Evolutionary conservation across 2,329 filamentous ascomycete genomes (phyloP).

Genomic region (Coccinonectria pachysandricola): DNA sequence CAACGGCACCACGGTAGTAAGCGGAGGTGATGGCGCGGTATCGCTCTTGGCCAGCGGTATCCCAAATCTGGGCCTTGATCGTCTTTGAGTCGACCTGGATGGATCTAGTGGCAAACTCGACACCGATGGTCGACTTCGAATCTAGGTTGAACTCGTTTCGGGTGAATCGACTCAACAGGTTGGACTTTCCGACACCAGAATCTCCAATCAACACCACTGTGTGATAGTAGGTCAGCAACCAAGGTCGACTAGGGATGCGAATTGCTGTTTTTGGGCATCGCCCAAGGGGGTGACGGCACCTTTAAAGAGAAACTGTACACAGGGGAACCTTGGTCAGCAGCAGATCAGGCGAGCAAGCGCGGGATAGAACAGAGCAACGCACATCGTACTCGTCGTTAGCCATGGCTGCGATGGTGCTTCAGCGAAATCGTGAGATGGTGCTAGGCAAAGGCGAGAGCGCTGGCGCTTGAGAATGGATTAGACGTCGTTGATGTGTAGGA

Average conservation of each 20-base stretch:
- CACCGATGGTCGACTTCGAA: conserved; percentile 98
- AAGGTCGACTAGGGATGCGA: too few species aligned
- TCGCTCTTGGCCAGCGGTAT: conserved; percentile 96
- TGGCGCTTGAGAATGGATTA: conserved; percentile 16
- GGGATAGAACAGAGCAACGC: conserved; percentile 31
- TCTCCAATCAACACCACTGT: conserved; percentile 97
- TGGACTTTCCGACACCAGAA: conserved; percentile 99
- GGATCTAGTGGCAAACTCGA: conserved; percentile 96
- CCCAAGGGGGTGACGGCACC: conserved; percentile 44
- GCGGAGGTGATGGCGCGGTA: conserved; percentile 98
- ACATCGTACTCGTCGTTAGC: conserved; percentile 99
- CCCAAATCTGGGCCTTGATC: conserved; percentile 99
- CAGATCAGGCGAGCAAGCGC: conserved; percentile 13
- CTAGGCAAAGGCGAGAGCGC: too few species aligned
- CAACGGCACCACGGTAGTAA: conserved; percentile 96
- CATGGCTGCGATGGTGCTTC: conserved; percentile 50
- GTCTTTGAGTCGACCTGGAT: conserved; percentile 99
- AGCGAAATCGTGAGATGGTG: conserved; percentile 7
- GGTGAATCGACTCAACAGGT: conserved; percentile 97
- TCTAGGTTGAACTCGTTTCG: conserved; percentile 99
- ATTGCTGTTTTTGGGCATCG: too few species aligned
- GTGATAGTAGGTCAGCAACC: conserved; percentile 23
- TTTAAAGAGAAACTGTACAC: conserved; percentile 91
- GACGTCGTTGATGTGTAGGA: conserved; percentile 21
- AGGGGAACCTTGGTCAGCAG: conserved; percentile 22